Conservation (phyloP, 164 flowering plant genomes). For the Brasenia schreberi region DNA sequence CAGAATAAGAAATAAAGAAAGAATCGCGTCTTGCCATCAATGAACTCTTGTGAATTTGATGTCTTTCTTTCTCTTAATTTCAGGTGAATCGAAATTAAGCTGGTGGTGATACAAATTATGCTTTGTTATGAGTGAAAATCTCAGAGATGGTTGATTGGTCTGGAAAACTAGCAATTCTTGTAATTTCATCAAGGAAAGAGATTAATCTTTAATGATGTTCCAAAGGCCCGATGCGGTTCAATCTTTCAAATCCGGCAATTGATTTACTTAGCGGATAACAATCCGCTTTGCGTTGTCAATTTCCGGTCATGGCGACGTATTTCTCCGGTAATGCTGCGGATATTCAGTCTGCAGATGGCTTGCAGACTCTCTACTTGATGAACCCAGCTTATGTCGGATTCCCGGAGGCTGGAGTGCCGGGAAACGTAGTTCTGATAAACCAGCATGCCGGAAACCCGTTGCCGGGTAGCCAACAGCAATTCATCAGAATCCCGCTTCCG, state of each 20-base stretch:
- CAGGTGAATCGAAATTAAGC: background rate
- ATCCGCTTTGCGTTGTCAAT: background rate
- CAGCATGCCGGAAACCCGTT: conserved; percentile 16
- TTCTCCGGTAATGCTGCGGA: background rate
- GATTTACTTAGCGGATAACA: background rate
- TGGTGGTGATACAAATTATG: background rate
- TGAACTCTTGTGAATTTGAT: background rate
- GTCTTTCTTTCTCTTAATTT: background rate
- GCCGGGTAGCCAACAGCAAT: conserved; percentile 18
- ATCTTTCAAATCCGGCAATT: background rate
- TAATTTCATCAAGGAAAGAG: background rate
- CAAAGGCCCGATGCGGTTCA: background rate
- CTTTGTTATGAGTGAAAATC: background rate
- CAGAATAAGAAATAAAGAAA: too few relatives aligned
- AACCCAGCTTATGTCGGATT: conserved; percentile 66
- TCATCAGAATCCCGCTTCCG: conserved; percentile 48
- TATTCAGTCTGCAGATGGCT: conserved; percentile 25
- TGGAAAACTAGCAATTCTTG: background rate
- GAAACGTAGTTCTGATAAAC: conserved; percentile 47
- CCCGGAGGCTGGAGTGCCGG: conserved; percentile 31
- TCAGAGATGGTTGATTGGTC: background rate
- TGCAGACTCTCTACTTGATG: conserved; percentile 87
- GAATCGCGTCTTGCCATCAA: too few relatives aligned
- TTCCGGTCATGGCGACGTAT: background rate
- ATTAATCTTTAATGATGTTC: background rate